Base-by-base conservation (phyloP, 2,329 filamentous ascomycete genomes). In the Chrysoporthe cubensis region DNA sequence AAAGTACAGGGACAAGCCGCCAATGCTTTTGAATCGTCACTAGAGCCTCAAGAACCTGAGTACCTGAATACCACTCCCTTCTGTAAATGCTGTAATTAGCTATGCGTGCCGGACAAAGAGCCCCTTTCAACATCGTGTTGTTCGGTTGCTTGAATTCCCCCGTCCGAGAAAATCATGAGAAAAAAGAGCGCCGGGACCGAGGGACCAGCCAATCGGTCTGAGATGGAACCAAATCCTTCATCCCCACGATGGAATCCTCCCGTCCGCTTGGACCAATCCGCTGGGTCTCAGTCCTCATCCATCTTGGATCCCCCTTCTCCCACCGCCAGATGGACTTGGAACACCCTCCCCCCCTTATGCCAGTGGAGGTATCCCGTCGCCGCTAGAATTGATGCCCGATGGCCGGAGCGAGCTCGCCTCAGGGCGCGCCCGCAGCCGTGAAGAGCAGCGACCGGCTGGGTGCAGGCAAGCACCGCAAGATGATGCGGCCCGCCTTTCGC, bases 181-280 rank as follows among this genome's bases (percentile, higher is more conserved):
- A 26, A 26, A 26, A 26, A 26, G 34, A 37, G 54, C 32, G 34
- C 34, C 6, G 54, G 54, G 54, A 57, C 32, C 54, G 34, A 57
- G 34, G 54, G 34, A n/a, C 32, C 54, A 57, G 32, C 54, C 32
- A 57, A 57, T 40, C 54, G 54, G 32, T 57, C 54, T 57, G 34
- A 40, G 54, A 57, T 18, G 50, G 26, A 32, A 34, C 37, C 8
- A 26, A 57, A 57, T 57, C 54, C 54, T 57, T 57, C 54, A 57
- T 57, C 54, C 34, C 54, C 54, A 57, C 54, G 54, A 37, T 34
- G 32, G 54, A 57, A 57, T 57, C 54, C 54, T 57, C 34, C 54
- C 54, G 32, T 4, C 16, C 34, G 54, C 34, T 26, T 40, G 32
- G 54, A 18, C 54, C 54, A 40, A 37, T 57, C 54, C 32, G 32